Evolutionary conservation across 2,329 filamentous ascomycete genomes (phyloP), one percentile per base, ranked within the genome.

Genomic region (Diplodia intermedia): DNA sequence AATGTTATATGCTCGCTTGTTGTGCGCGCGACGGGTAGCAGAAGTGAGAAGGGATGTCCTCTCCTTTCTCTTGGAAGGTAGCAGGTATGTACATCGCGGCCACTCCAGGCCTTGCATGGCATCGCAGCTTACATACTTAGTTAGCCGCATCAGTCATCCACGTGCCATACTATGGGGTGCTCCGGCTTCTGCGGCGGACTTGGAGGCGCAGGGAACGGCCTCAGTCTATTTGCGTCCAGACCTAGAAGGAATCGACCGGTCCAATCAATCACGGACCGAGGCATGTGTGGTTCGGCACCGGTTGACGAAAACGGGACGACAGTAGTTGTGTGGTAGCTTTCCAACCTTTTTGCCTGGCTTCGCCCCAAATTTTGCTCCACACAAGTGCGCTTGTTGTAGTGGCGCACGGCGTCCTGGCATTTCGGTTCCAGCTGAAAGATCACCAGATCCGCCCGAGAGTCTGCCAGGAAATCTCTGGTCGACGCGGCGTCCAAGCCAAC

Each of bases 391-490:
- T 20, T 14, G 23, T 43, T 29, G n/a, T 14, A 12, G 23, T 57
- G 33, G 33, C 11, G 20, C 9, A 61, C 33, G 56, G 38, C 40
- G 20, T 15, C 57, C 56, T 43, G 47, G 29, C 23, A 26, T 29
- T 49, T 52, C 23, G 6, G 57, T 47, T 62, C 57, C 60, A 63
- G 29, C 60, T 63, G 60, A 50, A 63, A 2, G 60, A 52, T 63
- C 60, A 47, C 20, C 60, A 52, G 43, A 63, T 36, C 60, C 60
- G 60, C 60, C 29, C 31, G 60, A 52, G 29, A 36, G 60, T 15
- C 49, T 52, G 29, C 50, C 43, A 63, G 60, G 18, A 52, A 63
- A 38, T 63, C 18, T 52, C 43, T 52, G 29, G 60, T 31, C 43
- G 43, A 36, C 29, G 36, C 60, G 31, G 31, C 26, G 18, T 23